These are phyloP conservation scores for Iris macrosiphon DNA, from an alignment of 106 monocot genomes.

Conservation along the genomic window DNA sequence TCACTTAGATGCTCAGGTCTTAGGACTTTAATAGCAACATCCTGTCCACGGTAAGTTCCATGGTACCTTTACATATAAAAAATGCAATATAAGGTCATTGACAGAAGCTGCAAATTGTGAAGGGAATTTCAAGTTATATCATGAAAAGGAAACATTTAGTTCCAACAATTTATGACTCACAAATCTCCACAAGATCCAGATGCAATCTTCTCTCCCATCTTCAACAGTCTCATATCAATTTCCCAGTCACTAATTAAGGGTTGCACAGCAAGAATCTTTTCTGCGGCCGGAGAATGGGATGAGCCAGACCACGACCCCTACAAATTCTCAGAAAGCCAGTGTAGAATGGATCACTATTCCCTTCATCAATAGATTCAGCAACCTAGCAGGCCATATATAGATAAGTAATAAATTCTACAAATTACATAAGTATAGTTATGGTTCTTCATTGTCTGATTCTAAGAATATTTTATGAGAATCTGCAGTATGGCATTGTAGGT, in stretches of 20 bases:
- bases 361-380: constrained; percentile 3
- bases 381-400: constrained; percentile 1
- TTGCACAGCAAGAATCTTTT: constrained; percentile 25
- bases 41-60: constrained; percentile 66
- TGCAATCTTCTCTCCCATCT: constrained; percentile 64
- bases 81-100: background rate
- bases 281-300: constrained; percentile 12
- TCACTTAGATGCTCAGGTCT: constrained; percentile 55
- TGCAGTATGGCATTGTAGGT: too few relatives aligned
- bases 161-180: constrained; percentile 48
- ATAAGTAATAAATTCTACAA: too few relatives aligned
- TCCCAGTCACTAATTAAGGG: constrained; percentile 45
- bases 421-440: too few relatives aligned
- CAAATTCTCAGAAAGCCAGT: constrained; percentile 12
- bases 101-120: too few relatives aligned
- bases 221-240: constrained; percentile 64
- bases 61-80: constrained; percentile 51
- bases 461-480: too few relatives aligned
- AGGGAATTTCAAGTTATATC: too few relatives aligned
- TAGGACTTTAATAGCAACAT: constrained; percentile 88
- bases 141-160: too few relatives aligned
- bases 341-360: background rate
- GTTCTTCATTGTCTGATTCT: too few relatives aligned
- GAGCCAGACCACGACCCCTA: constrained; percentile 56
- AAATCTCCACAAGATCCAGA: constrained; percentile 78